Conservation (phyloP, 2,329 filamentous ascomycete species). For the Paracorniculantispora psalliotae region DNA sequence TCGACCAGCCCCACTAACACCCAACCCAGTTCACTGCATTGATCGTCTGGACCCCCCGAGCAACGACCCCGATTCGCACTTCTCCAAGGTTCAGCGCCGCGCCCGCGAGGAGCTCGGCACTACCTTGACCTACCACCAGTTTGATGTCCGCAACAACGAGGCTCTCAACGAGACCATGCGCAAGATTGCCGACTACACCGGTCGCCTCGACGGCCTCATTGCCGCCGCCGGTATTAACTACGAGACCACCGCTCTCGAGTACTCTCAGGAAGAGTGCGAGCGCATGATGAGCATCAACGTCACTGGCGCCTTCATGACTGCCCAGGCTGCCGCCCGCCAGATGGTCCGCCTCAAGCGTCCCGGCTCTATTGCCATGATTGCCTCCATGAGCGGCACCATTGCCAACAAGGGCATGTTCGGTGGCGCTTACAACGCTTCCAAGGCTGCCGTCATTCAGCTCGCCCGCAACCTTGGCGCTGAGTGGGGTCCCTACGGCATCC, state of each 20-base stretch:
- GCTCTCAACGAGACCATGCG: constrained; percentile 62
- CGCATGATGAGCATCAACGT: constrained; percentile 81
- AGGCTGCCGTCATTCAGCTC: constrained; percentile 69
- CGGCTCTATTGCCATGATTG: constrained; percentile 63
- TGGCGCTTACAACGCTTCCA: constrained; percentile 70
- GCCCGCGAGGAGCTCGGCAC: constrained; percentile 62
- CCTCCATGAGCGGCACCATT: constrained; percentile 64
- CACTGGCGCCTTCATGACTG: constrained; percentile 80
- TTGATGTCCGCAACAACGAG: constrained; percentile 72
- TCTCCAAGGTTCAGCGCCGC: constrained; percentile 58
- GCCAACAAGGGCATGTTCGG: constrained; percentile 58
- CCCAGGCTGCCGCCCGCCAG: constrained; percentile 80
- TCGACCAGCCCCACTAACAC: neutral
- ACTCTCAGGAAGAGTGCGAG: constrained; percentile 68
- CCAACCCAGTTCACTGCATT: constrained; percentile 55
- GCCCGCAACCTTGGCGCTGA: constrained; percentile 66
- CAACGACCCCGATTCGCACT: constrained; percentile 45
- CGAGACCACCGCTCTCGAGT: constrained; percentile 77
- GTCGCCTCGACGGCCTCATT: constrained; percentile 74
- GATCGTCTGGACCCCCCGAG: constrained; percentile 55
- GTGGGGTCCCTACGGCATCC: constrained; percentile 68
- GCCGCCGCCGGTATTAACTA: constrained; percentile 70
- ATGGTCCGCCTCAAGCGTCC: constrained; percentile 54
- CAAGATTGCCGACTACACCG: constrained; percentile 63
- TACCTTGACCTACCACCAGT: constrained; percentile 66